phyloP scores from a whole-genome alignment of 352 stramenopile species.

The Pythium sp. region DNA sequence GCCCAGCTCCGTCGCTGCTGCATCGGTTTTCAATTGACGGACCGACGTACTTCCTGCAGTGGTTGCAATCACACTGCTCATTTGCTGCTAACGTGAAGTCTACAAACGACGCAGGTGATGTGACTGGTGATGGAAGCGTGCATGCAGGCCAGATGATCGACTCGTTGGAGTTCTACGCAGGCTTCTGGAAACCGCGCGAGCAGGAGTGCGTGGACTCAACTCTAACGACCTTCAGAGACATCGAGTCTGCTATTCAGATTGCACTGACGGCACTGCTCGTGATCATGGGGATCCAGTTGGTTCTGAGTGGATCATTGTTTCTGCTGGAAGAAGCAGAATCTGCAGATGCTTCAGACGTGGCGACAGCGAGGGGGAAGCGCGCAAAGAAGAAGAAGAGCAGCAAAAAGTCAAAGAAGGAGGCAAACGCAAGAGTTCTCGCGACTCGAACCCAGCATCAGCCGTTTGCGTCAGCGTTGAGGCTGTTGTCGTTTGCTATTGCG shows the following conservation, averaged over 20 bases:
- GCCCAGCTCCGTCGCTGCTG: conserved; percentile 31
- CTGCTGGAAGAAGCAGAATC: conserved; percentile 6
- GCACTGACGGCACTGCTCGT: conserved; percentile 8
- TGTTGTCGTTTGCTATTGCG: conserved; percentile 8
- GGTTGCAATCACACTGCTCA: conserved; percentile 30
- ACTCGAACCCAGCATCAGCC: background rate
- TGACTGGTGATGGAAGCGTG: background rate
- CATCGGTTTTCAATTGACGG: conserved; percentile 53
- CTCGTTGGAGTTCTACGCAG: conserved; percentile 32
- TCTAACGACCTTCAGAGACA: conserved; percentile 2
- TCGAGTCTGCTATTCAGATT: conserved; percentile 1
- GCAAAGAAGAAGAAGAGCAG: background rate
- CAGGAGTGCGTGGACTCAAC: conserved; percentile 12
- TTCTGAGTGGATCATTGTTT: conserved; percentile 8
- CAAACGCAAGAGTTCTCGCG: background rate
- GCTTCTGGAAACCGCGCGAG: conserved; percentile 17
- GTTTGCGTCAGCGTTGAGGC: background rate
- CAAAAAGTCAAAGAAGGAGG: background rate
- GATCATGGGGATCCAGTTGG: conserved; percentile 6
- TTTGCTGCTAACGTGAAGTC: background rate
- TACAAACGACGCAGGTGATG: background rate
- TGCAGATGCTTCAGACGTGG: background rate
- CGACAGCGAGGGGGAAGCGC: background rate
- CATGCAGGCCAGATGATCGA: conserved; percentile 16
- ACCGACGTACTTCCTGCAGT: conserved; percentile 39